A percentile compares a stretch with the other conserved stretches of the same genome.
Conservation (phyloP, 2,329 filamentous ascomycete species). For the Ophiocordyceps unilateralis region DNA sequence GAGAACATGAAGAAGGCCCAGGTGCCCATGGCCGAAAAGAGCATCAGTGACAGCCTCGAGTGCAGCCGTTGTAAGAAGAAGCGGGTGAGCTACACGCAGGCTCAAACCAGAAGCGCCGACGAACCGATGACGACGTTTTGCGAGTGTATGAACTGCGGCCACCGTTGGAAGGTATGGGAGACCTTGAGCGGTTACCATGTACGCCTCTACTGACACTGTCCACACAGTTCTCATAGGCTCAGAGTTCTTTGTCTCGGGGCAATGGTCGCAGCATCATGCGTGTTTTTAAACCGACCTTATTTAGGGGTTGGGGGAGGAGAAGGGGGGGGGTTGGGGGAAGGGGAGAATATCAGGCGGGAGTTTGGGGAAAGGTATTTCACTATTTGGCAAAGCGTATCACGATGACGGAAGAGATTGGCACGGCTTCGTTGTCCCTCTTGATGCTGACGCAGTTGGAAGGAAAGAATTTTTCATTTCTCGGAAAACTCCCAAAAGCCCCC, state of each 20-base stretch:
- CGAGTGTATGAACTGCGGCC: slow-evolving; percentile 51
- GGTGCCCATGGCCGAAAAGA: slow-evolving; percentile 82
- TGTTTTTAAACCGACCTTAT: not conserved
- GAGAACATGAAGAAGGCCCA: slow-evolving; percentile 97
- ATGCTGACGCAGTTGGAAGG: not conserved
- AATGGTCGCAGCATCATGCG: no score
- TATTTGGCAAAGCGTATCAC: not conserved
- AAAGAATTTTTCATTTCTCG: not conserved
- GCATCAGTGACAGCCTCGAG: slow-evolving; percentile 70
- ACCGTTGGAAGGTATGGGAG: slow-evolving; percentile 50
- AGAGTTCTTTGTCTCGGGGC: no score
- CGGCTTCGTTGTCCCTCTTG: not conserved
- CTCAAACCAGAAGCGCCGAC: slow-evolving; percentile 88
- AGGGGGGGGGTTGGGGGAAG: no score
- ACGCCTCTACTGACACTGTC: not conserved
- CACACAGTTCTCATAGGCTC: slow-evolving; percentile 10
- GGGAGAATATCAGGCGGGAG: not conserved
- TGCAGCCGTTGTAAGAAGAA: slow-evolving; percentile 87
- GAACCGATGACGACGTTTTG: slow-evolving; percentile 76
- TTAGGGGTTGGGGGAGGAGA: not conserved
- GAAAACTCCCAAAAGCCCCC: not conserved
- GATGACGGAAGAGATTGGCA: not conserved
- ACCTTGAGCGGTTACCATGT: not conserved
- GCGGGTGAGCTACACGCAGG: slow-evolving; percentile 90
- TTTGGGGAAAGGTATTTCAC: not conserved